These are phyloP conservation scores for Amauroascus verrucosus DNA, from an alignment of 2,329 filamentous ascomycete species.

Conservation along the genomic window DNA sequence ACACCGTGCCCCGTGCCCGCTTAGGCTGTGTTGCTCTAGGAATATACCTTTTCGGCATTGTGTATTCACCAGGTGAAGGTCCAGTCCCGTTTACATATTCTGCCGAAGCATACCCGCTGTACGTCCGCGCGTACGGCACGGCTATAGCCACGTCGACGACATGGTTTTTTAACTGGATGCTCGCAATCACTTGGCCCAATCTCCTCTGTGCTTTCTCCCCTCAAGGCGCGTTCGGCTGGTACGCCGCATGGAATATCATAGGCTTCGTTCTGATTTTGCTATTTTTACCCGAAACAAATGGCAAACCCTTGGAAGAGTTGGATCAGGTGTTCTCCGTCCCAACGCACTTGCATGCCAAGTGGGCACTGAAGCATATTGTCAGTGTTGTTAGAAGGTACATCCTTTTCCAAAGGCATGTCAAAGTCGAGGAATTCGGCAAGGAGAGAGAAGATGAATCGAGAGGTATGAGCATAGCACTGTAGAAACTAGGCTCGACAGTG, in stretches of 20 bases:
- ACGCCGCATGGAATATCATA: constrained; percentile 34
- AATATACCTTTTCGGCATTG: constrained; percentile 36
- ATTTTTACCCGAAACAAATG: constrained; percentile 35
- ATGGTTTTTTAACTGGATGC: constrained; percentile 49
- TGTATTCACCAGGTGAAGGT: constrained; percentile 50
- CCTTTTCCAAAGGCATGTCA: constrained; percentile 32
- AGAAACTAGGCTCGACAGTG: constrained; percentile 1
- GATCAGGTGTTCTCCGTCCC: constrained; percentile 47
- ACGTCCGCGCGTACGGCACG: constrained; percentile 54
- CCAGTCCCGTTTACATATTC: constrained; percentile 58
- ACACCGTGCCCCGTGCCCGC: constrained; percentile 26
- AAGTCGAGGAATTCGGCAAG: constrained; percentile 28
- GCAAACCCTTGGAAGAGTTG: constrained; percentile 38
- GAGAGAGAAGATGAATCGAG: constrained; percentile 15
- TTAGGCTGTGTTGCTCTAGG: constrained; percentile 36
- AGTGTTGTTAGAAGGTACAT: constrained; percentile 31
- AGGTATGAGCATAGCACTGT: constrained; percentile 8
- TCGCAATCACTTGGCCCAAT: constrained; percentile 46
- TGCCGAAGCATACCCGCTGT: constrained; percentile 56
- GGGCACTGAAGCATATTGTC: constrained; percentile 31
- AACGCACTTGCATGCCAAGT: constrained; percentile 35
- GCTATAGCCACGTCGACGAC: constrained; percentile 53
- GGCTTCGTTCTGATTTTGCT: constrained; percentile 39
- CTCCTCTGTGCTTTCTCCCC: constrained; percentile 40
- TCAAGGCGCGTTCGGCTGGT: constrained; percentile 46